phyloP scores from a whole-genome alignment of 2,329 filamentous ascomycete genomes.

The Alternaria sp. region DNA sequence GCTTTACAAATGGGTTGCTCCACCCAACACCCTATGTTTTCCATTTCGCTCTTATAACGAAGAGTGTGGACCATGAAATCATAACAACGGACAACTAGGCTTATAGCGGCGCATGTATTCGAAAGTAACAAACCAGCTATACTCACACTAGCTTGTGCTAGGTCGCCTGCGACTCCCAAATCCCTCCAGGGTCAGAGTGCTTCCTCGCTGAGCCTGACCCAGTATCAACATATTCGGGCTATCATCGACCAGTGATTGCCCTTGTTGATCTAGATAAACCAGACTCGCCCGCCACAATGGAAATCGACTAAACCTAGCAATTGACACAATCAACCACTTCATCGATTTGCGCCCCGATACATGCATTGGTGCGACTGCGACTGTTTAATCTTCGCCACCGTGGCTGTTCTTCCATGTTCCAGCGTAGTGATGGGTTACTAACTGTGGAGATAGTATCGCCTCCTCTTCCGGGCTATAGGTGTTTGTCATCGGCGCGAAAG shows the following conservation, averaged over 20 bases:
- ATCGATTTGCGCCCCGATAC: no score
- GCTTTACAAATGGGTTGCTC: not conserved
- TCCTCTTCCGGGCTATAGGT: conserved; percentile 20
- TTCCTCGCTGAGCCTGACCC: not conserved
- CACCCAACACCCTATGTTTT: no score
- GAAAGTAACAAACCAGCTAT: not conserved
- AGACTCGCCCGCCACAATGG: not conserved
- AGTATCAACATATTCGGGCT: not conserved
- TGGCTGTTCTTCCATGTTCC: conserved; percentile 32
- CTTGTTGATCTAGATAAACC: not conserved
- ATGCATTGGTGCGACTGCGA: not conserved
- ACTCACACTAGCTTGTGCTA: not conserved
- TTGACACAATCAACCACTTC: not conserved
- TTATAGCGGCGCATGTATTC: not conserved
- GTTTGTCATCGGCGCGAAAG: conserved; percentile 25
- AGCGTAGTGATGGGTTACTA: conserved; percentile 31
- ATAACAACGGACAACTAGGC: not conserved
- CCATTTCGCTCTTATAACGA: not conserved
- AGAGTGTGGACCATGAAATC: not conserved
- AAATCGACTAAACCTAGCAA: not conserved
- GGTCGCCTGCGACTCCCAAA: not conserved
- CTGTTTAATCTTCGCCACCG: conserved; percentile 21
- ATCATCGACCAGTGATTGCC: not conserved
- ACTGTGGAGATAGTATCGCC: conserved; percentile 9
- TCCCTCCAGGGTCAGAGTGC: not conserved